Conservation (phyloP, 441 rosid species). For the Erodium chrysanthum region DNA sequence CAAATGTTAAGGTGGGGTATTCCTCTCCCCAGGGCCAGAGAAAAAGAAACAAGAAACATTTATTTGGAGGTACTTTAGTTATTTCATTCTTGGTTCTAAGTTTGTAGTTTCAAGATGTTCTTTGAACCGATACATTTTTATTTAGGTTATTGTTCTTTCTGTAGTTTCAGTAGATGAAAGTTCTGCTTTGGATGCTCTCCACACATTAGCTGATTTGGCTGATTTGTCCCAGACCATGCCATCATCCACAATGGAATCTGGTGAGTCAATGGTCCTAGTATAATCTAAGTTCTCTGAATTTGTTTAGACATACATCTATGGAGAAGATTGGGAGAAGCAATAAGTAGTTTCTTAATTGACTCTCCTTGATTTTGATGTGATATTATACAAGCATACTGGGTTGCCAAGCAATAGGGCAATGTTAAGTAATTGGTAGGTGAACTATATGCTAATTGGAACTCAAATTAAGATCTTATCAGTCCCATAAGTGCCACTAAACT, state of each 20-base stretch:
- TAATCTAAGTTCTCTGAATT: constrained; percentile 5
- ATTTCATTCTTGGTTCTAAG: constrained; percentile 9
- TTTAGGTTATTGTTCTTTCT: constrained; percentile 8
- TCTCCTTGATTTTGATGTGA: background rate
- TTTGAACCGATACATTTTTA: constrained; percentile 5
- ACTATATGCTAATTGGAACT: background rate
- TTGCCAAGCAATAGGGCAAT: too few relatives aligned
- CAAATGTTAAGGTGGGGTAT: constrained; percentile 34
- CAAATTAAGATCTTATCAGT: background rate
- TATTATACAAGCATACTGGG: background rate
- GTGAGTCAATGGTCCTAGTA: constrained; percentile 32
- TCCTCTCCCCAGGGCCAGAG: constrained; percentile 30
- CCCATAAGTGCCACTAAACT: background rate
- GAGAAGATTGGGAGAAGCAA: background rate
- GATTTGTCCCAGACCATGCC: constrained; percentile 40
- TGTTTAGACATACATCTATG: background rate
- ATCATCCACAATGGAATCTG: constrained; percentile 57
- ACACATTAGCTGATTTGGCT: constrained; percentile 40
- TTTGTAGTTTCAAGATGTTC: constrained; percentile 8
- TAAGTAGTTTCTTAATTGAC: background rate
- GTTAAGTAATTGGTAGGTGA: background rate
- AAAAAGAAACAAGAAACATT: constrained; percentile 45
- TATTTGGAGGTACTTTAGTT: constrained; percentile 42
- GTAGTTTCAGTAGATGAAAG: constrained; percentile 45
- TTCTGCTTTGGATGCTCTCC: constrained; percentile 52